Conservation (phyloP, 108 stramenopile species). For the Epithemia pelagica region DNA sequence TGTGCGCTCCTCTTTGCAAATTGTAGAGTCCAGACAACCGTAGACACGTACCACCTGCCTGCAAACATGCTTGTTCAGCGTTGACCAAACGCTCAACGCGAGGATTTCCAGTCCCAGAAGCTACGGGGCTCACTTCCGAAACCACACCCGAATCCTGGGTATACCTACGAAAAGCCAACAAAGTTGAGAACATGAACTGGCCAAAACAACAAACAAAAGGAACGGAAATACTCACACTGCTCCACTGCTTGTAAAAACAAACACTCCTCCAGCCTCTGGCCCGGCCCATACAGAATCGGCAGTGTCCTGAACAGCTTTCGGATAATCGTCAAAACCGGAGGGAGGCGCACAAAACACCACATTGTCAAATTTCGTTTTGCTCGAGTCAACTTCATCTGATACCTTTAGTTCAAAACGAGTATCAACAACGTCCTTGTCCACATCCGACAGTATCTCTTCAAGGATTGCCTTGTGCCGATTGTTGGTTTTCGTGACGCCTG, state of each 20-base stretch:
- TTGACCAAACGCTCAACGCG: constrained; percentile 49
- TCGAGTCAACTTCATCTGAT: constrained; percentile 27
- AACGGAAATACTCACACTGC: constrained; percentile 57
- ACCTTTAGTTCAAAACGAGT: constrained; percentile 38
- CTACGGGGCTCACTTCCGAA: constrained; percentile 43
- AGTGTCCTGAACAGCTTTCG: constrained; percentile 45
- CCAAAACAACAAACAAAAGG: background rate
- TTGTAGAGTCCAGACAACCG: constrained; percentile 78
- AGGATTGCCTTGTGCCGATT: constrained; percentile 52
- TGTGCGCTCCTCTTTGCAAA: constrained; percentile 78
- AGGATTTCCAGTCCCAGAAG: constrained; percentile 39
- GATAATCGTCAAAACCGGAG: constrained; percentile 81
- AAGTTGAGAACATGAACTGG: background rate
- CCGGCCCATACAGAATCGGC: constrained; percentile 46
- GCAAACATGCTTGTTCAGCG: constrained; percentile 52
- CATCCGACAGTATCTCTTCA: constrained; percentile 23
- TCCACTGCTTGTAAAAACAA: constrained; percentile 82
- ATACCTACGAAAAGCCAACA: constrained; percentile 8
- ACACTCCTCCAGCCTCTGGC: constrained; percentile 40
- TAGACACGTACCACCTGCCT: constrained; percentile 49
- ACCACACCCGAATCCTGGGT: constrained; percentile 45
- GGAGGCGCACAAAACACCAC: constrained; percentile 90
- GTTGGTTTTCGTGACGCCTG: constrained; percentile 71
- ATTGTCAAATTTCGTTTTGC: constrained; percentile 38
- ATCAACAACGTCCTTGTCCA: background rate